phyloP scores from a whole-genome alignment of 75 land plant genomes.

The Cunninghamia lanceolata region DNA sequence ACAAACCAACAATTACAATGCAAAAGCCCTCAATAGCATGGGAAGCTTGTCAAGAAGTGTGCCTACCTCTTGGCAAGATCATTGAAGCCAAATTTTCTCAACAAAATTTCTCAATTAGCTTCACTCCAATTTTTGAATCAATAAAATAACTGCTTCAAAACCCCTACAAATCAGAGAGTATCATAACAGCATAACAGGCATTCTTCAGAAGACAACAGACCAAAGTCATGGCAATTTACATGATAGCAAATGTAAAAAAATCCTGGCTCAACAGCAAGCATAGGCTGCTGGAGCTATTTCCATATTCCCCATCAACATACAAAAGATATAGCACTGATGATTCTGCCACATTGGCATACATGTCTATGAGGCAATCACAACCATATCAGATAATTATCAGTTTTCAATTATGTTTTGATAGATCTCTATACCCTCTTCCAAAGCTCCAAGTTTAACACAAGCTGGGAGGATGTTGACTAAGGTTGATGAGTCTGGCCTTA shows the following conservation, averaged over 20 bases:
- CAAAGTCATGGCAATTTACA: not conserved
- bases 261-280: not conserved
- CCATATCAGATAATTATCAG: too few species aligned
- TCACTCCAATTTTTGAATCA: slow-evolving; percentile 4
- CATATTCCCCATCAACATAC: not conserved
- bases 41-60: not conserved
- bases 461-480: too few species aligned
- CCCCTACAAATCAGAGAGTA: not conserved
- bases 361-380: too few species aligned
- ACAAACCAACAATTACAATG: not conserved
- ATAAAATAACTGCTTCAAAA: not conserved
- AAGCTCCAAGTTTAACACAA: too few species aligned
- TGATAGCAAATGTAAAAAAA: not conserved
- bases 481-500: too few species aligned
- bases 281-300: not conserved
- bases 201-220: not conserved
- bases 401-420: too few species aligned
- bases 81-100: not conserved
- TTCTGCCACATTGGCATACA: too few species aligned
- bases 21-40: not conserved
- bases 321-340: not conserved
- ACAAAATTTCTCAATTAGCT: not conserved
- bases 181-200: not conserved
- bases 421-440: too few species aligned
- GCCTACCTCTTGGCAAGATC: not conserved